Conservation (phyloP, 176 grass and related monocot genomes). For the Aegilops umbellulata region DNA sequence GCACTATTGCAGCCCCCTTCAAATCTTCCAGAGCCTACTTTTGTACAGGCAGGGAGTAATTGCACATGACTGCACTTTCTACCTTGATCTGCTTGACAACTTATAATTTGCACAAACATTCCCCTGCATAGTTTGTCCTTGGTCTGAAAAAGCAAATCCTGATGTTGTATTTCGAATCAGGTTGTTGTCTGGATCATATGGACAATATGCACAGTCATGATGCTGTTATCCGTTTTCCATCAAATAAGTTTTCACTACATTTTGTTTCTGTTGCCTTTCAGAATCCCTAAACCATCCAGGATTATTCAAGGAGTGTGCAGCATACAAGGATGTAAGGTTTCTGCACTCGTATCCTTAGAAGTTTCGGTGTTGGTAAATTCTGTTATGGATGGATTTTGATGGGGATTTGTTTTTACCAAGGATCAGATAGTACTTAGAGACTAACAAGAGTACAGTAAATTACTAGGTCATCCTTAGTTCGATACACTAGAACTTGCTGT, state of each 20-base stretch:
- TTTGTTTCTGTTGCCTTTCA: too few relatives aligned
- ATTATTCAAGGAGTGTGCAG: conserved; percentile 36
- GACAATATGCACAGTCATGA: too few relatives aligned
- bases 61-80: conserved; percentile 10
- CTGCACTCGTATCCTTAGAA: neutral
- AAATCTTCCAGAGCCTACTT: neutral
- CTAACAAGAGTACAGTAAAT: neutral
- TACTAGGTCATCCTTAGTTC: too few relatives aligned
- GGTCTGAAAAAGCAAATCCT: conserved; percentile 3
- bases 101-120: neutral
- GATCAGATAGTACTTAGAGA: neutral
- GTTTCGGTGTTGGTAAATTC: neutral
- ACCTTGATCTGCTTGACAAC: conserved; percentile 17
- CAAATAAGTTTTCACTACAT: too few relatives aligned
- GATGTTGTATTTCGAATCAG: conserved; percentile 39
- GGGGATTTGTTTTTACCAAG: neutral
- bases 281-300: neutral
- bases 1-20: neutral
- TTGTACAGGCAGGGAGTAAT: neutral
- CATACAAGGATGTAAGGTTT: too few relatives aligned
- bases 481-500: too few relatives aligned
- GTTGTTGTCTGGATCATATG: conserved; percentile 44
- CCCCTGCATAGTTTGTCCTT: neutral
- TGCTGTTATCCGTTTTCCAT: too few relatives aligned
- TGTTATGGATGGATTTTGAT: neutral